These are phyloP conservation scores for Saturnispora kantuleensis DNA, from an alignment of 805 yeast species.

Conservation along the genomic window DNA sequence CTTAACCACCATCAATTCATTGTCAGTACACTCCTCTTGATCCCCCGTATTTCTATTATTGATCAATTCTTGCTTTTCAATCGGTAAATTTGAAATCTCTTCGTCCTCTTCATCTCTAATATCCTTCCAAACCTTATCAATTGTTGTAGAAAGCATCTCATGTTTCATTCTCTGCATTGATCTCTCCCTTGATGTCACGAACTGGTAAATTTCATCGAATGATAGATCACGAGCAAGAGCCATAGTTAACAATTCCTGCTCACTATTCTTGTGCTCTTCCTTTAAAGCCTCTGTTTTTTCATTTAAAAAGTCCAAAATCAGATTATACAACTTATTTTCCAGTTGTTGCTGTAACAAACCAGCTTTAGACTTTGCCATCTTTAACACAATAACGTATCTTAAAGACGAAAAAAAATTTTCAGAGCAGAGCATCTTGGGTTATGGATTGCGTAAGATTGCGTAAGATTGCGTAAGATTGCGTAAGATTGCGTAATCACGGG, in stretches of 20 bases:
- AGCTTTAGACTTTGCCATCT: constrained; percentile 9
- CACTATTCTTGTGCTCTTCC: neutral
- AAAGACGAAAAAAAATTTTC: constrained; percentile 1
- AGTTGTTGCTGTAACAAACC: constrained; percentile 27
- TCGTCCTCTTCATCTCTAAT: constrained; percentile 52
- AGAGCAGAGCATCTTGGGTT: too few species aligned
- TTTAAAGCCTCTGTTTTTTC: constrained; percentile 42
- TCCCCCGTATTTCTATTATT: neutral
- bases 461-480: neutral
- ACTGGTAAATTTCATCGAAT: constrained; percentile 41
- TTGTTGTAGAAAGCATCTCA: constrained; percentile 48
- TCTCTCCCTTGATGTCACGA: constrained; percentile 55
- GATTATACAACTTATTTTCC: constrained; percentile 48
- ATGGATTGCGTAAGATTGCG: neutral
- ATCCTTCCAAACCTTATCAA: constrained; percentile 47
- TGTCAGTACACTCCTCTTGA: constrained; percentile 26
- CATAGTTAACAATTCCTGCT: constrained; percentile 24
- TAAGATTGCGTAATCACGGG: neutral
- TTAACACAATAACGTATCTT: neutral
- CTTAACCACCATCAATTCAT: constrained; percentile 51
- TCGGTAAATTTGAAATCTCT: constrained; percentile 35
- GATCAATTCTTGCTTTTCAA: constrained; percentile 15
- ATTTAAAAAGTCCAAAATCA: constrained; percentile 48
- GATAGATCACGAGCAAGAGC: constrained; percentile 56
- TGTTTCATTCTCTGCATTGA: constrained; percentile 63